These are phyloP conservation scores for Bauhinia variegata DNA, from an alignment of 306 rosid species.

Conservation along the genomic window DNA sequence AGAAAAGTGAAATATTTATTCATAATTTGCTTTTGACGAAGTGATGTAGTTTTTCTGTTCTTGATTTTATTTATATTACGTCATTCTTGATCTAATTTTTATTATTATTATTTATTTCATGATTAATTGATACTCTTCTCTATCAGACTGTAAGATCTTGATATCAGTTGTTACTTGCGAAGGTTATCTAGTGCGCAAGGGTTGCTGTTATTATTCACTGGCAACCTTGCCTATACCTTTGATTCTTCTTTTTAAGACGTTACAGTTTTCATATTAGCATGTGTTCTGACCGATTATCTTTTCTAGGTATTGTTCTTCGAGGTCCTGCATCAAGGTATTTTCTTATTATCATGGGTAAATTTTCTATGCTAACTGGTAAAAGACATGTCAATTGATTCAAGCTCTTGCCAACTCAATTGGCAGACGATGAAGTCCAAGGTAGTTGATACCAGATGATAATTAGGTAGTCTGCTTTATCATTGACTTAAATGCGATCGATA, in stretches of 20 bases:
- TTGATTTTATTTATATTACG: too few species aligned
- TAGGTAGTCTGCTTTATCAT: too few species aligned
- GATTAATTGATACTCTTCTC: not conserved
- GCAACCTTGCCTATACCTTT: not conserved
- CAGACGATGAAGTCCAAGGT: too few species aligned
- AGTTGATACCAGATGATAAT: too few species aligned
- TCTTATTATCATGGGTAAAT: conserved; percentile 23
- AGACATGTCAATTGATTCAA: too few species aligned
- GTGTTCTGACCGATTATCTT: conserved; percentile 25
- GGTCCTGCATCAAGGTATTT: conserved; percentile 87
- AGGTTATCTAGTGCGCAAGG: not conserved
- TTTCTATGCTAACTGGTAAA: conserved; percentile 10
- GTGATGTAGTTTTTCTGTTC: not conserved
- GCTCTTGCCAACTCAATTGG: too few species aligned
- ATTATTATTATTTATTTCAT: conserved; percentile 8
- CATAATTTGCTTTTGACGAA: conserved; percentile 9
- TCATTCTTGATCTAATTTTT: not conserved
- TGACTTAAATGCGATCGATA: too few species aligned
- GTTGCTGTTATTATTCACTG: not conserved
- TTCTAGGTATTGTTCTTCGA: conserved; percentile 82
- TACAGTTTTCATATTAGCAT: conserved; percentile 21
- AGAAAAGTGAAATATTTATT: not conserved
- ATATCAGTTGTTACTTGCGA: not conserved
- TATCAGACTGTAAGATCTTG: conserved; percentile 6
- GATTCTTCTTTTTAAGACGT: not conserved